phyloP scores from a whole-genome alignment of 73 alveolate species.

The Uronychia setigera region DNA sequence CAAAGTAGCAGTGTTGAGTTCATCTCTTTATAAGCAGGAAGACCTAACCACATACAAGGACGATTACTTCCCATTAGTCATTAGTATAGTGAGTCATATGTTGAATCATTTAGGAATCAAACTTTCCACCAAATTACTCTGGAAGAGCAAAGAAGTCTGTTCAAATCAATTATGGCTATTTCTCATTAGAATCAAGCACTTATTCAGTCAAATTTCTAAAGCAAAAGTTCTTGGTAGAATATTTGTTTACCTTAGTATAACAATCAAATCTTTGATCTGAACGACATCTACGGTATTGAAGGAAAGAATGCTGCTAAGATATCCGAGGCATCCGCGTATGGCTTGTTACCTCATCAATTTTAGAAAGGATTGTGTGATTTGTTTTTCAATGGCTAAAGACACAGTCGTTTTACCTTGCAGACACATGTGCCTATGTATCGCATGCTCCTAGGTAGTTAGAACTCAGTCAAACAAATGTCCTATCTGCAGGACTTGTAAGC shows the following conservation, averaged over 20 bases:
- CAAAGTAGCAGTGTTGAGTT: conserved; percentile 19
- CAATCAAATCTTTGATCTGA: conserved; percentile 60
- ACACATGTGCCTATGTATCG: conserved; percentile 87
- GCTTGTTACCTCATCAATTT: conserved; percentile 50
- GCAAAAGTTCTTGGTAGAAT: conserved; percentile 37
- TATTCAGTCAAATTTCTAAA: conserved; percentile 43
- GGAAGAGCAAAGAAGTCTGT: conserved; percentile 63
- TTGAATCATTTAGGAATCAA: no score
- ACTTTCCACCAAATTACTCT: conserved; percentile 38
- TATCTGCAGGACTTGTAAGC: conserved; percentile 82
- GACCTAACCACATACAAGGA: conserved; percentile 55
- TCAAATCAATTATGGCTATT: conserved; percentile 54
- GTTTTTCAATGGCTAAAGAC: conserved; percentile 81
- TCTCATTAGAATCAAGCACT: conserved; percentile 33
- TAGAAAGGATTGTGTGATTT: conserved; percentile 82
- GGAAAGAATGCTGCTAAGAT: conserved; percentile 40
- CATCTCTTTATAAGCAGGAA: conserved; percentile 31
- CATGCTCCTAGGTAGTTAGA: conserved; percentile 77
- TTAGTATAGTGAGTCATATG: conserved; percentile 49
- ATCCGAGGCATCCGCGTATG: no score
- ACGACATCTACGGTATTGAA: conserved; percentile 78
- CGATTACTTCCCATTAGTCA: conserved; percentile 63
- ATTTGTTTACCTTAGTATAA: conserved; percentile 23
- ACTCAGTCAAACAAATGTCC: conserved; percentile 81
- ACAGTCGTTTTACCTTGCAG: conserved; percentile 92